Evolutionary conservation across 306 rosid genomes (phyloP), one percentile per base, ranked within the genome.

Genomic region (Erythrophleum fordii): DNA sequence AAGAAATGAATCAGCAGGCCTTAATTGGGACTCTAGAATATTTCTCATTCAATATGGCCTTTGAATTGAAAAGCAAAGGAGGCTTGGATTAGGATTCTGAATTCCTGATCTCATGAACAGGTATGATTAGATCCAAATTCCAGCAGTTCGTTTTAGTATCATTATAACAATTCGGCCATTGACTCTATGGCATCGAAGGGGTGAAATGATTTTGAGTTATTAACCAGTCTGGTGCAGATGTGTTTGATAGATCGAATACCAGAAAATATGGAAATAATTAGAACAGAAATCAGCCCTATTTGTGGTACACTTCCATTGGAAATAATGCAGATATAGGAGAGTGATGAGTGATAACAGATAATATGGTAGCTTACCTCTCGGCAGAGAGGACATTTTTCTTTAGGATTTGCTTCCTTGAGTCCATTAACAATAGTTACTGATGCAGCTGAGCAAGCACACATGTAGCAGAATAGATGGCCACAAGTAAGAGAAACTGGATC

Each of bases 401-500:
- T 92, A 58, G 85, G 85, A 26, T 80, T 73, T 1, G 99, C 87
- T 12, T 76, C 55, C 82, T 88, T 91, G 20, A 95, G 90, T 44
- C 97, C 93, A 73, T 90, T 83, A 0, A 95, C 91, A 58, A 92
- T 93, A 31, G 90, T 88, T 56, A 92, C 97, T 2, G 97, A 90
- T 53, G 98, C 96, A 73, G 99, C 97, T 0, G 97, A 93, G 88
- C 97, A 91, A 70, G 97, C 93, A 74, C 99, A 95, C 78, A 90
- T 82, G 80, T 86, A 89, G 87, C 99, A 95, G 92, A 88, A 93
- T 82, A 95, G 92, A 79, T 95, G 99, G 64, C 99, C 98, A 39
- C 99, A 95, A 20, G 88, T 82, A 76, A 95, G 92, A 81, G 98
- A 90, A 83, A 92, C 96, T 2, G 99, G 94, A 88, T 95, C 99